phyloP scores from a whole-genome alignment of 352 stramenopile genomes.

The Globisporangium cylindrosporum region DNA sequence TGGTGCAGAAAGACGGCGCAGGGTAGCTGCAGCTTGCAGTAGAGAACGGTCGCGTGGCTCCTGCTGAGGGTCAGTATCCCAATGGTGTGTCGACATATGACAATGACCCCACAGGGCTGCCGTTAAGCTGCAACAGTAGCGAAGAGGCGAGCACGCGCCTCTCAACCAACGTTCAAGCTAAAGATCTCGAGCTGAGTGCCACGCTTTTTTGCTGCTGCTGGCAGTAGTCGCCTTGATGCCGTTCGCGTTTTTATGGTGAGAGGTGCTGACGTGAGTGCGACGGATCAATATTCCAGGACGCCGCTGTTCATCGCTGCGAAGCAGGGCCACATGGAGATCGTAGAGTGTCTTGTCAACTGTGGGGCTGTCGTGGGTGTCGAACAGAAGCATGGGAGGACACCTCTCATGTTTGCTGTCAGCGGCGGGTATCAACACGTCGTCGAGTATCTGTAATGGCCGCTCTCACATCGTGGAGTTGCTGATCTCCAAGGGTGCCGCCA shows the following conservation, averaged over 20 bases:
- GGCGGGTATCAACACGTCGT: conserved; percentile 4
- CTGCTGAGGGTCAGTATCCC: too few species aligned
- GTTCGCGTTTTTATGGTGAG: background rate
- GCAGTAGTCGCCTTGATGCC: background rate
- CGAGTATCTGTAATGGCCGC: conserved; percentile 4
- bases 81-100: too few species aligned
- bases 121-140: too few species aligned
- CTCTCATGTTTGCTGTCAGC: conserved; percentile 9
- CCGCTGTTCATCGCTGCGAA: conserved; percentile 4
- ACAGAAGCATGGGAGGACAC: conserved; percentile 2
- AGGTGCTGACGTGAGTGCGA: background rate
- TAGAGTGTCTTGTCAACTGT: background rate
- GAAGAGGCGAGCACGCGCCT: too few species aligned
- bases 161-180: background rate
- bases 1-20: too few species aligned
- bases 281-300: conserved; percentile 2
- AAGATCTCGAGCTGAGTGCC: background rate
- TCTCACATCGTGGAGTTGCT: background rate
- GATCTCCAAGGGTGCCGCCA: background rate
- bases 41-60: too few species aligned
- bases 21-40: too few species aligned
- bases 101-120: too few species aligned
- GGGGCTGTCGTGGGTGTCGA: background rate
- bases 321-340: conserved; percentile 1
- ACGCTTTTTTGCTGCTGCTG: conserved; percentile 6